Conservation (phyloP, 441 rosid genomes). For the Raphanus hybrid region DNA sequence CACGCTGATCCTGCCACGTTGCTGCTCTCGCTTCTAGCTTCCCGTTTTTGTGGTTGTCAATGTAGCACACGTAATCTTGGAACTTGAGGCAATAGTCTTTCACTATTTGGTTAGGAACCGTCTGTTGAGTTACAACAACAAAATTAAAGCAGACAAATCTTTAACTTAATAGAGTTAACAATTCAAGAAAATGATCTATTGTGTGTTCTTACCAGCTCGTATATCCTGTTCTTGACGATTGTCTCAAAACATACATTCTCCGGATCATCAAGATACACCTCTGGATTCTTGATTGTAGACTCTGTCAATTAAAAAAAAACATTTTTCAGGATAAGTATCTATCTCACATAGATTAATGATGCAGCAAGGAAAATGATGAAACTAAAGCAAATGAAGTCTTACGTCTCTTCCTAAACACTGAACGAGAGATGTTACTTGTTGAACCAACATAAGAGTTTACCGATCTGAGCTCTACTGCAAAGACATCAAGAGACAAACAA, state of each 20-base stretch:
- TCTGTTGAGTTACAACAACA: slow-evolving; percentile 17
- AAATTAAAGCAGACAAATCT: background rate
- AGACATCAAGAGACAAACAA: background rate
- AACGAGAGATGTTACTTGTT: background rate
- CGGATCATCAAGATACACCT: slow-evolving; percentile 32
- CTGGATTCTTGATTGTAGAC: slow-evolving; percentile 6
- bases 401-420: background rate
- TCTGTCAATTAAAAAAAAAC: slow-evolving; percentile 21
- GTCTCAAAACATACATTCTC: slow-evolving; percentile 20
- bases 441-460: background rate
- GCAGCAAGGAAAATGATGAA: background rate
- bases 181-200: background rate
- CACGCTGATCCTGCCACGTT: slow-evolving; percentile 23
- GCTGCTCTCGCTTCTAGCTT: background rate
- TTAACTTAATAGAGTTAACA: background rate
- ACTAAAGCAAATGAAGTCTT: background rate
- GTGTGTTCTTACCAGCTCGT: slow-evolving; percentile 24
- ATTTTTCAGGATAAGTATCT: background rate
- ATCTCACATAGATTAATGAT: background rate
- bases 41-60: slow-evolving; percentile 18
- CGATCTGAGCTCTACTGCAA: background rate
- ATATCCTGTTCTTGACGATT: slow-evolving; percentile 19
- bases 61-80: background rate
- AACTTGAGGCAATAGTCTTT: slow-evolving; percentile 26
- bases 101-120: slow-evolving; percentile 16